These are phyloP conservation scores for Emmonsia crescens DNA, from an alignment of 2,329 filamentous ascomycete species.

Conservation along the genomic window DNA sequence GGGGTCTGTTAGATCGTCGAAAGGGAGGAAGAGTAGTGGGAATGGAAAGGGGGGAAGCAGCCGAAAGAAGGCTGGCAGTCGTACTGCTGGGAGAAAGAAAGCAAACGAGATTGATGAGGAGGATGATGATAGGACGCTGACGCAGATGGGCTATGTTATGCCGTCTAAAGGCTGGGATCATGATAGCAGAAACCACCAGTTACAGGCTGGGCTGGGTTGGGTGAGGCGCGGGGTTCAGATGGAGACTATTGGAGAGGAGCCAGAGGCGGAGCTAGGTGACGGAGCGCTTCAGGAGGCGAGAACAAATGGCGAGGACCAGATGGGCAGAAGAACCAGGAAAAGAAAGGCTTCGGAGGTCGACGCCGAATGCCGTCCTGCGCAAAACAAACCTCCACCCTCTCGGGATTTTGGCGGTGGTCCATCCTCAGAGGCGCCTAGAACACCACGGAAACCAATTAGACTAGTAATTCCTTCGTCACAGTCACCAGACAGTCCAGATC, in stretches of 20 bases:
- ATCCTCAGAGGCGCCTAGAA: slow-evolving; percentile 16
- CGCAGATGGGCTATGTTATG: slow-evolving; percentile 33
- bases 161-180: slow-evolving; percentile 17
- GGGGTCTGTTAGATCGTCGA: background rate
- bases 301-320: background rate
- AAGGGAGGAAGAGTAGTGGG: background rate
- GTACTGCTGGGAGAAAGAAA: slow-evolving; percentile 13
- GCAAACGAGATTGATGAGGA: slow-evolving; percentile 18
- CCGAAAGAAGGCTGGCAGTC: background rate
- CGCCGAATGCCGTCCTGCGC: background rate
- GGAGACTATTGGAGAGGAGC: slow-evolving; percentile 7
- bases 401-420: background rate
- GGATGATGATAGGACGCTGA: slow-evolving; percentile 28
- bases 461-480: slow-evolving; percentile 33
- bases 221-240: background rate
- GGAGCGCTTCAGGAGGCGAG: background rate
- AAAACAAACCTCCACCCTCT: background rate
- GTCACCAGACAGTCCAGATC: slow-evolving; percentile 32
- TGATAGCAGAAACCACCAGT: background rate
- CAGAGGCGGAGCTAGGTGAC: background rate
- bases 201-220: background rate
- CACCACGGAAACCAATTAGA: slow-evolving; percentile 23
- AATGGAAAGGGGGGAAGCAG: background rate
- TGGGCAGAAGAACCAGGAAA: background rate
- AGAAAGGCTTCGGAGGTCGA: background rate